A percentile compares a stretch with the other conserved stretches of the same genome.
Conservation (phyloP, 2,329 filamentous ascomycete genomes). For the Triangularia verruculosa region DNA sequence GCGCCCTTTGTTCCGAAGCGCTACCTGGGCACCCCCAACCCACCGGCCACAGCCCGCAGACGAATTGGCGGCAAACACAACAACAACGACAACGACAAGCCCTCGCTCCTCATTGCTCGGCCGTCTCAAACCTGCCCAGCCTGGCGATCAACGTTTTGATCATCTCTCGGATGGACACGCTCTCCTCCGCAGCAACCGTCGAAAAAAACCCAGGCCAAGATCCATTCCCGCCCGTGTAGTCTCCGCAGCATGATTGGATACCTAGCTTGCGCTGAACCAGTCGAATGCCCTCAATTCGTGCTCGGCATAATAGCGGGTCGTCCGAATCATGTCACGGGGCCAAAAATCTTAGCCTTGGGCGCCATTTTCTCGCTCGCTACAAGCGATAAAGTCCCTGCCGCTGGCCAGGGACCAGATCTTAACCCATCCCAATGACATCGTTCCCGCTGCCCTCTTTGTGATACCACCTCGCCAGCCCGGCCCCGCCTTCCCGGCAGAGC, state of each 20-base stretch:
- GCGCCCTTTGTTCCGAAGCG: background rate
- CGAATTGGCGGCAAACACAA: background rate
- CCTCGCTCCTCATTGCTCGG: background rate
- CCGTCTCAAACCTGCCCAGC: background rate
- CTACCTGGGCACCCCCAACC: background rate
- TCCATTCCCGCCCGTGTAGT: background rate
- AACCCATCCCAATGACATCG: constrained; percentile 15
- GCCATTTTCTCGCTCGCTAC: constrained; percentile 7
- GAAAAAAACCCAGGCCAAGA: background rate
- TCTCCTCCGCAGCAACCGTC: background rate
- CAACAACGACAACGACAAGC: background rate
- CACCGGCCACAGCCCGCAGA: background rate
- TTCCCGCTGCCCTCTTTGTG: constrained; percentile 6
- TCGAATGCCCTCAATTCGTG: constrained; percentile 12
- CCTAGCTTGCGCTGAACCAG: constrained; percentile 4
- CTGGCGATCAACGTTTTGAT: background rate
- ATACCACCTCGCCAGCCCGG: constrained; percentile 8
- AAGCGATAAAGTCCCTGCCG: constrained; percentile 20
- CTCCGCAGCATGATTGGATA: constrained; percentile 15
- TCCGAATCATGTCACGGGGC: constrained; percentile 26
- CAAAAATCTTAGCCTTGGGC: constrained; percentile 21
- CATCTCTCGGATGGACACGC: background rate
- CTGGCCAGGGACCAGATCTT: constrained; percentile 14
- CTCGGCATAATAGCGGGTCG: constrained; percentile 22
- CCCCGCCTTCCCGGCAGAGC: constrained; percentile 21